Base-by-base conservation (phyloP, 2,329 filamentous ascomycete genomes). In the Ploettnerulaceae sp. region DNA sequence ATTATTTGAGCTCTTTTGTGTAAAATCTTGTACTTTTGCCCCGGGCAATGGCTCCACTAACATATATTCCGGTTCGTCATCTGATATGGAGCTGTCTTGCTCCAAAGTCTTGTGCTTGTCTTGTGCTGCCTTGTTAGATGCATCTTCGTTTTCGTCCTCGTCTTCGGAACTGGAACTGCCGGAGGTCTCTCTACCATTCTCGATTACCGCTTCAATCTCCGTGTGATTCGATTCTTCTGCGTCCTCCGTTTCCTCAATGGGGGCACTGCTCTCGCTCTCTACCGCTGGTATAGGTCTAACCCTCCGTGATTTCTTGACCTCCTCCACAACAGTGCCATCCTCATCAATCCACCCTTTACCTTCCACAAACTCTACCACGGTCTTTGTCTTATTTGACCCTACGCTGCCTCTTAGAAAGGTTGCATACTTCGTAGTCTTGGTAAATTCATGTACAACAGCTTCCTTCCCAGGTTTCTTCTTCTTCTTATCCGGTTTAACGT, bases 291-390 rank as follows among this genome's bases (percentile, higher is more conserved):
- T 20, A 22, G 43, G 31, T 43, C 34, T 39, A 9, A 28, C n/a
- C 22, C 44, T 34, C n/a, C 20, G 37, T 24, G 20, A 34, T 31
- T 43, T 45, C 45, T 65, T 59, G 3, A 49, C 57, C 40, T 66
- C 67, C 64, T 94, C 86, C 2, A 95, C 77, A 1, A 96, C 69
- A 45, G 82, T 79, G 5, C 90, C 90, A 12, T 83, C 72, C 51
- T 81, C 78, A 58, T 95, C 84, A 0, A 95, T 76, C 91, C 93
- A 97, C 1, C 91, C 91, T 60, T 86, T 83, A 17, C 85, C 89
- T 44, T 95, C 84, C 31, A 93, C 77, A 63, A 84, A 96, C 46
- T 84, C 81, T 2, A 73, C 66, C 29, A 74, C 72, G n/a, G 71
- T 64, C 36, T 73, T 72, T 12, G 66, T 64, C 7, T 65, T 66